A percentile compares a stretch with the other conserved stretches of the same genome.
These are phyloP conservation scores for Staphylotrichum tortipilum DNA, from an alignment of 495 filamentous ascomycete species.

Conservation along the genomic window DNA sequence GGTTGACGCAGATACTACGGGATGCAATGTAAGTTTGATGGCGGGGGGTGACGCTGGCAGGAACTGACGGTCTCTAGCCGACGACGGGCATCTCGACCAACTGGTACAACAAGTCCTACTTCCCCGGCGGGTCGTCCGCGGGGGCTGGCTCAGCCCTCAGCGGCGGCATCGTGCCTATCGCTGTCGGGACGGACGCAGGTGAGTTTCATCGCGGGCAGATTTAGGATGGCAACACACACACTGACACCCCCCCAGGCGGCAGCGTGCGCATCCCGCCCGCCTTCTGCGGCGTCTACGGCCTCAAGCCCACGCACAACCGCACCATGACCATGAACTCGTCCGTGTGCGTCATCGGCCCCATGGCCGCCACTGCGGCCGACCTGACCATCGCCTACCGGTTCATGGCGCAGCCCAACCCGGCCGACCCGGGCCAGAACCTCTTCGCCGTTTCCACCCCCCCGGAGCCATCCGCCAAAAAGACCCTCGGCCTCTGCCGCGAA, in stretches of 20 bases:
- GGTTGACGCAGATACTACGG: conserved; percentile 24
- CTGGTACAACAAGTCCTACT: conserved; percentile 71
- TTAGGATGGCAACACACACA: neutral
- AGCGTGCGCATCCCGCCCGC: conserved; percentile 72
- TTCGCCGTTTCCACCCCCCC: conserved; percentile 38
- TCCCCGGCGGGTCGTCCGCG: conserved; percentile 82
- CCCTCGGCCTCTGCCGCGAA: conserved; percentile 63
- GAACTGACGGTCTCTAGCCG: conserved; percentile 49
- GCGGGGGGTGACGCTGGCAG: neutral
- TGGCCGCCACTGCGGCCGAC: conserved; percentile 69
- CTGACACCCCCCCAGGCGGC: conserved; percentile 41
- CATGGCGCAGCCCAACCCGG: conserved; percentile 61
- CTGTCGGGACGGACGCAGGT: conserved; percentile 74
- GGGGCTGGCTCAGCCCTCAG: conserved; percentile 73
- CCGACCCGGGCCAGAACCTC: conserved; percentile 29
- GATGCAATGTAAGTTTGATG: conserved; percentile 25
- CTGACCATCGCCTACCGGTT: conserved; percentile 73
- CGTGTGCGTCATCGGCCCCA: conserved; percentile 64
- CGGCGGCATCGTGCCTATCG: conserved; percentile 70
- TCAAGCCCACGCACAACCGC: conserved; percentile 78
- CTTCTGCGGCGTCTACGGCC: conserved; percentile 80
- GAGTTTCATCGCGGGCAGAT: neutral
- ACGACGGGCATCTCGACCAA: conserved; percentile 73
- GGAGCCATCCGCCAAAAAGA: conserved; percentile 30
- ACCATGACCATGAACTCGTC: conserved; percentile 49